A percentile compares a stretch with the other conserved stretches of the same genome.
Evolutionary conservation across 2,329 filamentous ascomycete species (phyloP).

Genomic region (Fusarium cicatricum): DNA sequence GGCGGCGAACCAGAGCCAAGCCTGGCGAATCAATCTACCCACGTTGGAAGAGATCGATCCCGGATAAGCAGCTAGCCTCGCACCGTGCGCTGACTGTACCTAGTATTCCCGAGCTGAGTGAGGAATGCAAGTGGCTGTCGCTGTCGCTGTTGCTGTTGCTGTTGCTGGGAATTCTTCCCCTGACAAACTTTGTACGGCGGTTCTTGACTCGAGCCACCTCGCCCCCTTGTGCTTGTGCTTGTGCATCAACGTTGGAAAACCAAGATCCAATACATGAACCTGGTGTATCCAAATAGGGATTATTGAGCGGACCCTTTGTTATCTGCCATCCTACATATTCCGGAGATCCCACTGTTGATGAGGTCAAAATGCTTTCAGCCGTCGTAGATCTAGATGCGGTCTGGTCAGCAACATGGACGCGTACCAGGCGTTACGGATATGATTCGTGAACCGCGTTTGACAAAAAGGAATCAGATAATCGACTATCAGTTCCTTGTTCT

Average conservation of each 20-base stretch:
- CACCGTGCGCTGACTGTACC: constrained; percentile 33
- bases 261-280: too few species aligned
- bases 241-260: neutral
- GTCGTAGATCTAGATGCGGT: too few species aligned
- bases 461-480: neutral
- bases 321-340: too few species aligned
- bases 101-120: constrained; percentile 1
- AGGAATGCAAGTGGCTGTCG: constrained; percentile 27
- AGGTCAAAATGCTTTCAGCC: too few species aligned
- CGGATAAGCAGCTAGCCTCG: constrained; percentile 32
- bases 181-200: neutral
- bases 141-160: constrained; percentile 7
- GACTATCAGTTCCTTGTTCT: neutral
- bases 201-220: too few species aligned
- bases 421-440: too few species aligned
- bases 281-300: too few species aligned
- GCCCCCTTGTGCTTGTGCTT: neutral
- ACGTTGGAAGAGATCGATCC: constrained; percentile 43
- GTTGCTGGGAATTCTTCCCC: neutral
- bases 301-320: too few species aligned
- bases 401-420: too few species aligned
- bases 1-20: constrained; percentile 17
- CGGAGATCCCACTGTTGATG: too few species aligned
- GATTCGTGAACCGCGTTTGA: too few species aligned
- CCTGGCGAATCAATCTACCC: constrained; percentile 47